Evolutionary conservation across 2,329 filamentous ascomycete genomes (phyloP).

Genomic region (Pestalotiopsis sp.): DNA sequence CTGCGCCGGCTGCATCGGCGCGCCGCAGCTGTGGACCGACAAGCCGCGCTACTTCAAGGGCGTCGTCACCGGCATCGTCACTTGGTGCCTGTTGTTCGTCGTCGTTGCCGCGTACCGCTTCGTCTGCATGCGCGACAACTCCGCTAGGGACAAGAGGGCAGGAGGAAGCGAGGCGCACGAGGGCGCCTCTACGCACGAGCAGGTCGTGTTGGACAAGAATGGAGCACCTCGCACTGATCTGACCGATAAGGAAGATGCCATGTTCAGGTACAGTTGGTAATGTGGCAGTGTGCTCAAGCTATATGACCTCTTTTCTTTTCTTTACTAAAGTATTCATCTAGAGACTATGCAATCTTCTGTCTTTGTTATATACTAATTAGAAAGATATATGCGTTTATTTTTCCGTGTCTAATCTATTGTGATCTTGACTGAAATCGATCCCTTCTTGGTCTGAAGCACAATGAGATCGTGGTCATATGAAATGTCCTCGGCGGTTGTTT

Average conservation of each 20-base stretch:
- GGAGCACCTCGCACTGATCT: conserved; percentile 31
- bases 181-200: conserved; percentile 13
- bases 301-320: not conserved
- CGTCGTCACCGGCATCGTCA: conserved; percentile 46
- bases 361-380: not conserved
- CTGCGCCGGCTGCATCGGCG: conserved; percentile 46
- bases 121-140: conserved; percentile 38
- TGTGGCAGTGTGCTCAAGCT: not conserved
- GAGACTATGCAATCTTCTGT: not conserved
- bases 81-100: conserved; percentile 42
- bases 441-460: conserved; percentile 18
- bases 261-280: conserved; percentile 35
- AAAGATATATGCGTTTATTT: not conserved
- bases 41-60: conserved; percentile 47
- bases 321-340: not conserved
- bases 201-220: conserved; percentile 23
- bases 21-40: conserved; percentile 51
- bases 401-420: not conserved
- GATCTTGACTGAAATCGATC: not conserved
- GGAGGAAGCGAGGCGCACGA: not conserved
- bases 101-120: conserved; percentile 35
- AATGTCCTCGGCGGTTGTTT: conserved; percentile 25
- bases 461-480: conserved; percentile 30
- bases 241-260: conserved; percentile 37
- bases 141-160: conserved; percentile 20